Conservation (phyloP, 257 asterid genomes). For the Scutellaria galericulata region DNA sequence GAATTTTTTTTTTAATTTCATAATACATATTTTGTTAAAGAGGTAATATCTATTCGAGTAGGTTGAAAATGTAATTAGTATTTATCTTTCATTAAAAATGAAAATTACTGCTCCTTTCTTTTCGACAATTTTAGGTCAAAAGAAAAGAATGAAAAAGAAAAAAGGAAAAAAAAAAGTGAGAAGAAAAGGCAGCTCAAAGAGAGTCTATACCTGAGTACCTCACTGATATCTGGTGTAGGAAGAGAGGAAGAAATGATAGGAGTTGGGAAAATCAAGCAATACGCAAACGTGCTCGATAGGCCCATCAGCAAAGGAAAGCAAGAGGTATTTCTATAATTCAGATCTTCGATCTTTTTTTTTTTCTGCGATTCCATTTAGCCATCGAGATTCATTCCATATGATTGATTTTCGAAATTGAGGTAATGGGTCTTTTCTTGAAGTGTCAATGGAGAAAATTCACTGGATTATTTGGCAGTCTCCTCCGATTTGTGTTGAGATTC, state of each 20-base stretch:
- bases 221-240: background rate
- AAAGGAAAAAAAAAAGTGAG: background rate
- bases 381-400: background rate
- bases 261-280: constrained; percentile 88
- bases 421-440: background rate
- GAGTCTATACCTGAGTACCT: background rate
- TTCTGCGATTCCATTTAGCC: background rate
- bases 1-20: too few species aligned
- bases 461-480: background rate
- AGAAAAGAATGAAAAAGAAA: background rate
- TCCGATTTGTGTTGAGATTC: constrained; percentile 6
- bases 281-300: constrained; percentile 76
- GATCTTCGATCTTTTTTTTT: constrained; percentile 35
- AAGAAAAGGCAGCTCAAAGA: constrained; percentile 22
- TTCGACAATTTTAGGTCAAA: background rate
- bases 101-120: too few species aligned
- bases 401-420: constrained; percentile 13
- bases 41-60: too few species aligned
- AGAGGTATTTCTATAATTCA: constrained; percentile 60
- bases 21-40: too few species aligned
- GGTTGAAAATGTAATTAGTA: too few species aligned
- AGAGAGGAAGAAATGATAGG: constrained; percentile 59
- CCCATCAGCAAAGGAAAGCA: constrained; percentile 96
- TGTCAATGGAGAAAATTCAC: background rate
- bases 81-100: too few species aligned